Conservation (phyloP, 371 early-diverging fungal species). For the Polyrhizophydium stewartii region DNA sequence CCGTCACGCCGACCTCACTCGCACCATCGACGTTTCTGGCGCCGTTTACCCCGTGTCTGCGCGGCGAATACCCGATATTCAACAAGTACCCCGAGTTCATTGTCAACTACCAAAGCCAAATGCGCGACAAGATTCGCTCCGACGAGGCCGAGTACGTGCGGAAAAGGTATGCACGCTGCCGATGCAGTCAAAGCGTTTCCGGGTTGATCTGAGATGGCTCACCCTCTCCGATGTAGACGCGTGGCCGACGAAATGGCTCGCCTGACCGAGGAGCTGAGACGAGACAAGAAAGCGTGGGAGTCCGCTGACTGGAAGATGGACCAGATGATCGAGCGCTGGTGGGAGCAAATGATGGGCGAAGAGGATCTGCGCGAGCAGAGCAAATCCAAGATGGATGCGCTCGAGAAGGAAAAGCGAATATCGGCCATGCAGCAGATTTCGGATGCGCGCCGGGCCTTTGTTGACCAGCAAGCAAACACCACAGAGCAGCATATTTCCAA, state of each 20-base stretch:
- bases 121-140: constrained; percentile 36
- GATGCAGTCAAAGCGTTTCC: neutral
- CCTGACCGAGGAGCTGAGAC: constrained; percentile 38
- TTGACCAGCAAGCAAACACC: constrained; percentile 19
- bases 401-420: constrained; percentile 40
- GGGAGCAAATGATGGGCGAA: constrained; percentile 38
- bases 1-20: constrained; percentile 21
- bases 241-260: constrained; percentile 36
- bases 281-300: constrained; percentile 43
- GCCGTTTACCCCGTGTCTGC: constrained; percentile 29
- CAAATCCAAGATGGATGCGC: constrained; percentile 22
- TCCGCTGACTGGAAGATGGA: constrained; percentile 41
- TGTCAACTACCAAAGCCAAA: constrained; percentile 43
- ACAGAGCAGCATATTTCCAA: constrained; percentile 16
- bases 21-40: constrained; percentile 21
- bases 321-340: constrained; percentile 51
- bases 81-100: constrained; percentile 45
- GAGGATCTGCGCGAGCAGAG: constrained; percentile 3
- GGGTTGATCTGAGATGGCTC: neutral
- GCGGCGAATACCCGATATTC: constrained; percentile 44
- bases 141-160: constrained; percentile 44
- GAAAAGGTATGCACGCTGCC: constrained; percentile 13
- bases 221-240: neutral
- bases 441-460: constrained; percentile 29
- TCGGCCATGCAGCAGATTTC: constrained; percentile 35